Base-by-base conservation (phyloP, 1,284 basidiomycete species). In the Phellinidium pouzarii region DNA sequence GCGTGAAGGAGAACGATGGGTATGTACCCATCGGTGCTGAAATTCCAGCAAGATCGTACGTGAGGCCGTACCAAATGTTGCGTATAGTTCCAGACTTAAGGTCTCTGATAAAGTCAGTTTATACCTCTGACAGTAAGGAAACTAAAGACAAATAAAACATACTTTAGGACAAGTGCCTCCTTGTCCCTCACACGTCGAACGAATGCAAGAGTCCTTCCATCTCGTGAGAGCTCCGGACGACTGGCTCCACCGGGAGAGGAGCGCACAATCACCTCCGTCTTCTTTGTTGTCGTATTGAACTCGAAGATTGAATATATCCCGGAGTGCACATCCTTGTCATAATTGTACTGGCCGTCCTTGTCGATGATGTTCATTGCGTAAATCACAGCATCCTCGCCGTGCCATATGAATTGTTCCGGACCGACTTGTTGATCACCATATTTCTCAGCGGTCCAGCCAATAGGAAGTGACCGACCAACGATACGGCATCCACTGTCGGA, bases 11-110 rank as follows among this genome's bases (percentile, higher is more conserved):
- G 60, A 83, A 87, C 1, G 82, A 80, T 0, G 85, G 84, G 59
- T 87, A 87, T 22, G 84, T 84, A 14, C 84, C 83, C 80, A 85
- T 85, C 0, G 84, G 82, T 4, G 84, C 80, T 8, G 78, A 84
- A 44, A 84, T 71, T 3, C 66, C 64, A n/a, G 72, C 71, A 14
- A 80, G 68, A 60, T 87, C 84, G 58, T 82, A 85, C 1, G 74
- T 80, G 27, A 87, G 71, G 0, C 82, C 84, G 49, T 85, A 68
- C 80, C 81, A 87, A n/a, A 79, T 65, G 59, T 87, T 67, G 56
- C 74, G 76, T 29, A 83, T 68, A 1, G 80, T 81, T 6, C 84
- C 85, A 1, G 79, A 82, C 34, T 71, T 62, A 8, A 87, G 68
- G 60, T 87, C 84, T 61, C 84, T 87, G n/a, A n/a, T n/a, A 14